Conservation (phyloP, 2,329 filamentous ascomycete genomes). For the Epichloe coenophiala region DNA sequence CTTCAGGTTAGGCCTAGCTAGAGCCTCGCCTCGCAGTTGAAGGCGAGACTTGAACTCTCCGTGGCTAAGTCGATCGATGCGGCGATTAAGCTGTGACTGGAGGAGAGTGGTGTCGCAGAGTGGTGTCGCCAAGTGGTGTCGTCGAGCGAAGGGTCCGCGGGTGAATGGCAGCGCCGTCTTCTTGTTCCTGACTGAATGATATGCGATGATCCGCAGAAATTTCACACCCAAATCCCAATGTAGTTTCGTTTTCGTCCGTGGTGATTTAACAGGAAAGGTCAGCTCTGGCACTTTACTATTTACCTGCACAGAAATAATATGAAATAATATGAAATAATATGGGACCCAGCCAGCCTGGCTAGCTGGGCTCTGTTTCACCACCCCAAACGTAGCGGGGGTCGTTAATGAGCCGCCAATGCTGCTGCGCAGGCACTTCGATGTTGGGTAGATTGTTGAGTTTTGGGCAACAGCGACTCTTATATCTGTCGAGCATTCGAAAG, state of each 20-base stretch:
- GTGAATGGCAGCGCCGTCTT: too few relatives aligned
- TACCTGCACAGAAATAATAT: not conserved
- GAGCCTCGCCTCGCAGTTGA: not conserved
- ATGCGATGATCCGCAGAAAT: too few relatives aligned
- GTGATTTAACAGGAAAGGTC: not conserved
- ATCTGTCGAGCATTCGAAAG: too few relatives aligned
- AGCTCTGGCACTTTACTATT: not conserved
- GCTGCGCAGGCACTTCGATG: not conserved
- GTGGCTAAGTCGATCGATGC: not conserved
- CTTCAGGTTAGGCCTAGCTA: not conserved
- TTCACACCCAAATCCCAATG: not conserved
- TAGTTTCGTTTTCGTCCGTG: not conserved
- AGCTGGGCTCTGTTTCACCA: slow-evolving; percentile 2
- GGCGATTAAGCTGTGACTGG: not conserved
- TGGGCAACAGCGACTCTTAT: too few relatives aligned
- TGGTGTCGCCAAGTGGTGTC: not conserved
- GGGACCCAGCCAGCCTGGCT: too few relatives aligned
- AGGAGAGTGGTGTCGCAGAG: not conserved
- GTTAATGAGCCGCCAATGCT: not conserved
- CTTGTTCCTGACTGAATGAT: too few relatives aligned
- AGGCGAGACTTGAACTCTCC: not conserved
- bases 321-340: not conserved
- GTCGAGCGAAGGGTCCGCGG: not conserved
- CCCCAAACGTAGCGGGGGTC: not conserved
- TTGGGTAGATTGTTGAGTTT: too few relatives aligned